Conservation (phyloP, 305 asterid species). For the Fraxinus floribunda region DNA sequence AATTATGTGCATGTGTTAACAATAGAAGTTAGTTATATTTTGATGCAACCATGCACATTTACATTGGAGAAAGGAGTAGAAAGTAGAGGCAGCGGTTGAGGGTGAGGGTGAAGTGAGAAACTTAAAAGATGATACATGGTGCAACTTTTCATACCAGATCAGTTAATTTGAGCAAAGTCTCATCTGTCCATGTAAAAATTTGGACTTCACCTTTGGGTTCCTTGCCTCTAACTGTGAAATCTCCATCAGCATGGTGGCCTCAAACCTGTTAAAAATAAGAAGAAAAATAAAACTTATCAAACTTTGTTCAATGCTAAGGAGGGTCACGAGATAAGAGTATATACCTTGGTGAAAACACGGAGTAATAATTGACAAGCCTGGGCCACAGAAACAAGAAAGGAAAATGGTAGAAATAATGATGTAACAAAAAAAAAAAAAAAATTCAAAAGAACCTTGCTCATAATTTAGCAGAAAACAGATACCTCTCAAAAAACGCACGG, state of each 20-base stretch:
- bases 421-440: neutral
- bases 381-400: slow-evolving; percentile 10
- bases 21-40: neutral
- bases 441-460: neutral
- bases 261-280: slow-evolving; percentile 47
- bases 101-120: neutral
- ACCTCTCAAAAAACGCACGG: neutral
- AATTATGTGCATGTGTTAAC: neutral
- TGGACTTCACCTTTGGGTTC: slow-evolving; percentile 98
- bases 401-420: neutral
- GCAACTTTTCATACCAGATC: slow-evolving; percentile 64
- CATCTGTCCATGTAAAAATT: slow-evolving; percentile 96
- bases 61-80: neutral
- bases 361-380: slow-evolving; percentile 83
- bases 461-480: neutral
- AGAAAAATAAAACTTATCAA: slow-evolving; percentile 15
- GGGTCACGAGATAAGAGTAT: slow-evolving; percentile 3
- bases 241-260: slow-evolving; percentile 67
- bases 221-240: slow-evolving; percentile 93
- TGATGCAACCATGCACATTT: neutral
- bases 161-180: slow-evolving; percentile 87
- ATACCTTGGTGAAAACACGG: slow-evolving; percentile 85
- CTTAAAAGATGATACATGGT: slow-evolving; percentile 1
- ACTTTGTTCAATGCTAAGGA: neutral
- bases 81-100: neutral